Evolutionary conservation across 306 rosid genomes (phyloP).

Genomic region (Erythrophleum fordii): DNA sequence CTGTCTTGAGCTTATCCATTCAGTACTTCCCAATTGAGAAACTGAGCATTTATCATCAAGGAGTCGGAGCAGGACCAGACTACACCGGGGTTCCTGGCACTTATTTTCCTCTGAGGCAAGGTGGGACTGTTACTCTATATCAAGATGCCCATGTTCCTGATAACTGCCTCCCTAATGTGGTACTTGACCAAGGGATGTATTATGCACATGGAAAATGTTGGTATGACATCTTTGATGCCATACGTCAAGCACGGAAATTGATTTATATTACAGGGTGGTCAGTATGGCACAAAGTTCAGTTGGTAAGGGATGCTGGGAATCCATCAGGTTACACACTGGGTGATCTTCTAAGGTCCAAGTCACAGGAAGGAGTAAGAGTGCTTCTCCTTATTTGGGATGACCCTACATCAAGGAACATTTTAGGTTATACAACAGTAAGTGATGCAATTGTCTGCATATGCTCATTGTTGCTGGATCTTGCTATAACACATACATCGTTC

Average conservation of each 20-base stretch:
- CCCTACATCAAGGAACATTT: constrained; percentile 90
- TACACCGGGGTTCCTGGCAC: constrained; percentile 89
- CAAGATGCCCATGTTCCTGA: constrained; percentile 97
- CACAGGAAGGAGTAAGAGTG: constrained; percentile 97
- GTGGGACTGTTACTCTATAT: constrained; percentile 84
- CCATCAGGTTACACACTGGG: constrained; percentile 62
- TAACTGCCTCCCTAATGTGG: constrained; percentile 69
- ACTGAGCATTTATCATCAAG: constrained; percentile 67
- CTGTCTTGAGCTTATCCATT: constrained; percentile 72
- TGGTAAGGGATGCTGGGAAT: constrained; percentile 67
- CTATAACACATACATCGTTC: not conserved
- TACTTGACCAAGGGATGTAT: constrained; percentile 66
- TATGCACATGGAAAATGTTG: constrained; percentile 90
- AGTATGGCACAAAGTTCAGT: constrained; percentile 85
- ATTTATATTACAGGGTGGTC: constrained; percentile 98
- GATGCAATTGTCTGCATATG: constrained; percentile 17
- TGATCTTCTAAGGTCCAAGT: constrained; percentile 81
- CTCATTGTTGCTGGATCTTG: not conserved
- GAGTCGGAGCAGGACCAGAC: constrained; percentile 94
- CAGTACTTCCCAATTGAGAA: constrained; percentile 81
- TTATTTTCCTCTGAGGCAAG: constrained; percentile 90
- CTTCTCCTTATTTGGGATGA: constrained; percentile 99
- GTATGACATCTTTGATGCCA: constrained; percentile 80
- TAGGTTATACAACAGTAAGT: constrained; percentile 86
- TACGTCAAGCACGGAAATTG: constrained; percentile 70